phyloP scores from a whole-genome alignment of 2,329 filamentous ascomycete species.

The Pseudovirgaria hyperparasitica region DNA sequence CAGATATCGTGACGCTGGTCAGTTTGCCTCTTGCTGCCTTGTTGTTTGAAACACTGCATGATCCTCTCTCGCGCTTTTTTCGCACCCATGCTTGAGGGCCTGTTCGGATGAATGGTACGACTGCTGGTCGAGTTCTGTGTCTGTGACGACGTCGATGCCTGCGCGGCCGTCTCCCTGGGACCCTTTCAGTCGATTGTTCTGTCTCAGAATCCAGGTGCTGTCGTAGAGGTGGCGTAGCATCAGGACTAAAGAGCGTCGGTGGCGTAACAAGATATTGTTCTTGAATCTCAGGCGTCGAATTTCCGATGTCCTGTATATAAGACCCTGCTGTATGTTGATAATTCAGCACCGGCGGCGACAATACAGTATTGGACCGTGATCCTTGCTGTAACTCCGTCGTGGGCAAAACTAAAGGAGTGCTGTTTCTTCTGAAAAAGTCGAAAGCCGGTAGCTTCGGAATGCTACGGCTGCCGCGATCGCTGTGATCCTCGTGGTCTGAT shows the following conservation, averaged over 20 bases:
- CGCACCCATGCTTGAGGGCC: slow-evolving; percentile 15
- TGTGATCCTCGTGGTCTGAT: too few species aligned
- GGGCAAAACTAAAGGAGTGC: background rate
- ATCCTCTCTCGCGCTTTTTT: slow-evolving; percentile 9
- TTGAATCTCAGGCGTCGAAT: slow-evolving; percentile 10
- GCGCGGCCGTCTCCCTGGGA: slow-evolving; percentile 26
- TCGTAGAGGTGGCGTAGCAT: slow-evolving; percentile 19
- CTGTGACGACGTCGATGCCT: slow-evolving; percentile 13
- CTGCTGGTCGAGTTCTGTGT: too few species aligned
- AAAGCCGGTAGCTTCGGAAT: too few species aligned
- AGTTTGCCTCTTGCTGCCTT: slow-evolving; percentile 19
- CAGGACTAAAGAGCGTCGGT: too few species aligned
- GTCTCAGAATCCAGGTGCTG: slow-evolving; percentile 38
- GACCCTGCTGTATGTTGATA: slow-evolving; percentile 23
- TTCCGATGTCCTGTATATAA: slow-evolving; percentile 18
- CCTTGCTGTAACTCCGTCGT: too few species aligned
- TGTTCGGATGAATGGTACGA: too few species aligned
- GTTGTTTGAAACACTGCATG: slow-evolving; percentile 11
- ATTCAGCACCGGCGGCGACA: slow-evolving; percentile 16
- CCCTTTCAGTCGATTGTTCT: slow-evolving; percentile 33
- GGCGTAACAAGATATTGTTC: too few species aligned
- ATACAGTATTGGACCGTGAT: too few species aligned
- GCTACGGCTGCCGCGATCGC: too few species aligned
- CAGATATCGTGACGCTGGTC: slow-evolving; percentile 47
- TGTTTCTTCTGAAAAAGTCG: background rate